A percentile compares a stretch with the other conserved stretches of the same genome.
phyloP scores from a whole-genome alignment of 2,329 filamentous ascomycete genomes.

The Ophiocordyceps camponoti-rufipedis region DNA sequence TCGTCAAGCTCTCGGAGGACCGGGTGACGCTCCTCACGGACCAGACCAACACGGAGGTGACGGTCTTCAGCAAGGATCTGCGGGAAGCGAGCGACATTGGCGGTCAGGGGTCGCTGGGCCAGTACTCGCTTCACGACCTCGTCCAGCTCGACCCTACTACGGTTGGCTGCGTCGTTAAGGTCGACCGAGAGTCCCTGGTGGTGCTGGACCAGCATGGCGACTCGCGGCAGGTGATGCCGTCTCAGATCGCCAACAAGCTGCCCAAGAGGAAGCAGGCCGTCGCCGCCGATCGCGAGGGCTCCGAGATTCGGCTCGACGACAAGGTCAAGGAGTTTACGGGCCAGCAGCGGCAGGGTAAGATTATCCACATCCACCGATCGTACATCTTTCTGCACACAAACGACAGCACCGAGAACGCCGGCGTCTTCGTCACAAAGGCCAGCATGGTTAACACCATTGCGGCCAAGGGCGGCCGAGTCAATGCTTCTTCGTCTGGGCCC shows the following conservation, averaged over 20 bases:
- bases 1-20: conserved; percentile 84
- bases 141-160: conserved; percentile 87
- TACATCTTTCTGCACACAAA: conserved; percentile 82
- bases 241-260: conserved; percentile 80
- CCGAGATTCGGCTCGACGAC: conserved; percentile 82
- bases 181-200: conserved; percentile 80
- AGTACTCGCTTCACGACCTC: conserved; percentile 83
- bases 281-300: conserved; percentile 80
- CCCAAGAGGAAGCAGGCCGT: conserved; percentile 69
- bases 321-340: conserved; percentile 82
- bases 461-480: conserved; percentile 78
- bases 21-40: conserved; percentile 86
- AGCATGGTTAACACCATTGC: conserved; percentile 77
- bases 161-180: conserved; percentile 84
- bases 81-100: conserved; percentile 86
- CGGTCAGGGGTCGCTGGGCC: conserved; percentile 65
- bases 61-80: conserved; percentile 93
- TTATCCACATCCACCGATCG: conserved; percentile 87
- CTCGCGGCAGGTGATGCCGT: conserved; percentile 65
- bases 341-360: conserved; percentile 70
- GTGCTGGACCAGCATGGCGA: conserved; percentile 84
- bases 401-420: conserved; percentile 65
- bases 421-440: conserved; percentile 75
- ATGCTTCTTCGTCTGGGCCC: conserved; percentile 39
- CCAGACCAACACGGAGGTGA: conserved; percentile 83